phyloP scores from a whole-genome alignment of 2,329 filamentous ascomycete species.

The Paramyrothecium roridum region DNA sequence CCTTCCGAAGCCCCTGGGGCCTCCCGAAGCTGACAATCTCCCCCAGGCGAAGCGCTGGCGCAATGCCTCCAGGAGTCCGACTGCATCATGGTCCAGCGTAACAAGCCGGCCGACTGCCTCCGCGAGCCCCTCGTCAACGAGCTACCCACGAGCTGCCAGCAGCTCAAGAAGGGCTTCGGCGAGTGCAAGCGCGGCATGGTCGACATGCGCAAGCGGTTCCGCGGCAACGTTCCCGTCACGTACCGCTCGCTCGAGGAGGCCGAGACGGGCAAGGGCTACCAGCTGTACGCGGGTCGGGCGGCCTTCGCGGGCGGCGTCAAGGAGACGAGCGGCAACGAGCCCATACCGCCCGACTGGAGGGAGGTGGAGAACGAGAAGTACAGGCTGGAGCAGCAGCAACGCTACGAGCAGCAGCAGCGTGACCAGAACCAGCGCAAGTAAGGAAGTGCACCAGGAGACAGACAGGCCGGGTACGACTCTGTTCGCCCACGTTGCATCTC shows the following conservation, averaged over 20 bases:
- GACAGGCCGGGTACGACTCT: not conserved
- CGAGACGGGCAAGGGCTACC: conserved; percentile 58
- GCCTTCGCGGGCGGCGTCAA: conserved; percentile 64
- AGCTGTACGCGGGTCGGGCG: conserved; percentile 76
- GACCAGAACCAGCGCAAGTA: not conserved
- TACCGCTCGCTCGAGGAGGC: conserved; percentile 52
- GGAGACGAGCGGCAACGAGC: conserved; percentile 66
- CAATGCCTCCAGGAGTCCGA: conserved; percentile 95
- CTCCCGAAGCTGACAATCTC: conserved; percentile 1
- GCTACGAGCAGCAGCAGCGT: conserved; percentile 16
- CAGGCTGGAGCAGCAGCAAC: conserved; percentile 27
- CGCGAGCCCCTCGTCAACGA: conserved; percentile 76
- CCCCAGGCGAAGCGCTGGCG: conserved; percentile 80
- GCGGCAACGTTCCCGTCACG: conserved; percentile 84
- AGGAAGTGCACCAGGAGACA: not conserved
- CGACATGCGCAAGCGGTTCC: conserved; percentile 98
- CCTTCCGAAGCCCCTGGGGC: not conserved
- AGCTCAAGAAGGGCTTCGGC: conserved; percentile 87
- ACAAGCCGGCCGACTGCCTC: conserved; percentile 84
- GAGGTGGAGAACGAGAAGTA: conserved; percentile 64
- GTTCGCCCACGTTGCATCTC: too few species aligned
- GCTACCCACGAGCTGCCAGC: conserved; percentile 84
- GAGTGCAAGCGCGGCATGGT: conserved; percentile 96
- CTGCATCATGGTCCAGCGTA: conserved; percentile 89
- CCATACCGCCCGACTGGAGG: conserved; percentile 58